Evolutionary conservation across 768 basidiomycete species (phyloP).

Genomic region (Suillus luteus): DNA sequence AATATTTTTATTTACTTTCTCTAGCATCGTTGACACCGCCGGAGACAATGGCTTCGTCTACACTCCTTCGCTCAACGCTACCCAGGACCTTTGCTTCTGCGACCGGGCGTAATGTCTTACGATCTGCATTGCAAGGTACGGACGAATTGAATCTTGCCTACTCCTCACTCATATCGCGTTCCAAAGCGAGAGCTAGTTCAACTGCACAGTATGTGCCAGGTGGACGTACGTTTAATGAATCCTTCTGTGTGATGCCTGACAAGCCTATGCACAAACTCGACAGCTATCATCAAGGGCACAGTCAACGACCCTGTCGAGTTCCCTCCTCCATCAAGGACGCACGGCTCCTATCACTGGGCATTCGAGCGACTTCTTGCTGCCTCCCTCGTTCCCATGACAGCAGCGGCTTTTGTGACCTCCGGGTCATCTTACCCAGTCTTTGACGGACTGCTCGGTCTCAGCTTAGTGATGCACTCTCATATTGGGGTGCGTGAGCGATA

Average conservation of each 20-base stretch:
- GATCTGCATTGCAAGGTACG: conserved; percentile 46
- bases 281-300: conserved; percentile 86
- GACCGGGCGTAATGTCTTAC: conserved; percentile 41
- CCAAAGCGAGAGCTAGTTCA: conserved; percentile 41
- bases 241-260: not conserved
- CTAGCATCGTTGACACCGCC: not conserved
- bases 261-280: not conserved
- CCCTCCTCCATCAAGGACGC: conserved; percentile 74
- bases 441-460: conserved; percentile 86
- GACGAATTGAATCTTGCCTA: not conserved
- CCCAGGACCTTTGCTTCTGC: conserved; percentile 42
- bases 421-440: conserved; percentile 78
- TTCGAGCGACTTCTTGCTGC: conserved; percentile 94
- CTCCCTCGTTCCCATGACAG: conserved; percentile 86
- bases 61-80: conserved; percentile 51
- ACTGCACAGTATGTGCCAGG: conserved; percentile 59
- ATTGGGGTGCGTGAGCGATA: conserved; percentile 71
- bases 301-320: conserved; percentile 95
- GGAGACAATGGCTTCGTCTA: conserved; percentile 49
- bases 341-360: conserved; percentile 91
- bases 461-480: conserved; percentile 92
- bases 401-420: conserved; percentile 82
- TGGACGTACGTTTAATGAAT: conserved; percentile 3
- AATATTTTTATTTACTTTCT: not conserved
- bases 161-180: conserved; percentile 13